Conservation (phyloP, 345 rosid species). For the Melaleuca alternifolia region DNA sequence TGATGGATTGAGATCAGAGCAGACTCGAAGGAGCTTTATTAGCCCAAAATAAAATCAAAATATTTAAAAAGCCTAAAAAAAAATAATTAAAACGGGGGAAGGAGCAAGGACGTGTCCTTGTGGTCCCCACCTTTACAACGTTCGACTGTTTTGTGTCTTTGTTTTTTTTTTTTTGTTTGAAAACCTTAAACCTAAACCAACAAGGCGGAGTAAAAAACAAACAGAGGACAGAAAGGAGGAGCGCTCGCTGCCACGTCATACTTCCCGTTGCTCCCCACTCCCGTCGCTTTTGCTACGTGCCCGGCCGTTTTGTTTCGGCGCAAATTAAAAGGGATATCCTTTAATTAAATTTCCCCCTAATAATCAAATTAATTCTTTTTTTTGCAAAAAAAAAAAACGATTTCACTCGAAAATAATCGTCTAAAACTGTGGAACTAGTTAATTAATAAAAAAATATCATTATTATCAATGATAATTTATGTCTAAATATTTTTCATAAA, state of each 20-base stretch:
- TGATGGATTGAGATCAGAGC: neutral
- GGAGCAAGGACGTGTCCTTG: neutral
- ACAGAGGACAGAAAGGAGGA: too few species aligned
- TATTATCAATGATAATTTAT: too few species aligned
- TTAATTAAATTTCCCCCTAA: neutral
- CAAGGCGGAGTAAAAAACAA: too few species aligned
- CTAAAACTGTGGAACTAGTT: too few species aligned
- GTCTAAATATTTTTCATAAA: too few species aligned
- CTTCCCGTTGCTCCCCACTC: slow-evolving; percentile 11
- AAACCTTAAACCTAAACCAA: neutral
- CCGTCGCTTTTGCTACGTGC: slow-evolving; percentile 4
- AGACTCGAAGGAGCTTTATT: neutral
- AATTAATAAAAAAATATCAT: too few species aligned
- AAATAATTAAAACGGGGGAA: neutral
- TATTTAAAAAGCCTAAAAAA: neutral
- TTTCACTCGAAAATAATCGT: too few species aligned
- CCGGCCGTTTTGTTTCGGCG: neutral
- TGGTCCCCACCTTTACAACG: slow-evolving; percentile 40
- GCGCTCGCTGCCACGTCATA: slow-evolving; percentile 20
- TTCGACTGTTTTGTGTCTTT: slow-evolving; percentile 11
- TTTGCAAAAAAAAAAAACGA: too few species aligned
- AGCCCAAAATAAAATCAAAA: neutral
- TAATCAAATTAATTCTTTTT: neutral
- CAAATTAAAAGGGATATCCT: neutral
- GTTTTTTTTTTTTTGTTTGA: too few species aligned